Base-by-base conservation (phyloP, 768 basidiomycete species). In the Kwoniella bestiolae region DNA sequence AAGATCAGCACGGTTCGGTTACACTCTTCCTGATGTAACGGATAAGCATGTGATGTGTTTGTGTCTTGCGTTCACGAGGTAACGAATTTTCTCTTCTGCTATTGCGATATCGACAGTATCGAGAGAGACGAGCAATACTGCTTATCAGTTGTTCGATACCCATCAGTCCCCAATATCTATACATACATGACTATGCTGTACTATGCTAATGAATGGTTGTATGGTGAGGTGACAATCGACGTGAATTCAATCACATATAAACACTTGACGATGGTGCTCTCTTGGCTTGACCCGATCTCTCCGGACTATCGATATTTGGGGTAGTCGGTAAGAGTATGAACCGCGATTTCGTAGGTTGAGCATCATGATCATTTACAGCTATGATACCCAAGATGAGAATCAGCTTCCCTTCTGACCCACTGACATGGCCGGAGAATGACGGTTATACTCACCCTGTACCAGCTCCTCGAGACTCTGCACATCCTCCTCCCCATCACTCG, bases 401-500 rank as follows among this genome's bases (percentile, higher is more conserved):
- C n/a, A n/a, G n/a, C n/a, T n/a, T n/a, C n/a, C n/a, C n/a, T n/a
- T n/a, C n/a, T n/a, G n/a, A n/a, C n/a, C n/a, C n/a, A n/a, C n/a
- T n/a, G n/a, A n/a, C n/a, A n/a, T n/a, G n/a, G 28, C 16, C 14
- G 25, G 18, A 16, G 12, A 28, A 21, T 21, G 35, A 34, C 28
- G 7, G 5, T 35, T 44, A 4, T 5, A 55, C 65, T 60, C 45
- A 66, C 65, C 65, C 50, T 66, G 65, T 16, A 56, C 65, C 58
- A 57, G 60, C 41, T 66, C 65, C 16, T 66, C 65, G 3, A 60
- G 28, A 11, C 38, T 31, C 41, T 57, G 25, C 29, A 60, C 65
- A 38, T 53, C 58, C n/a, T 58, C 60, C 28, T 73, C 74, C 26
- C 63, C 59, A 2, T 71, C 73, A n/a, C 69, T 68, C 18, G 41